These are phyloP conservation scores for Plasmodium ovale DNA, from an alignment of 169 alveolate genomes.

Conservation along the genomic window DNA sequence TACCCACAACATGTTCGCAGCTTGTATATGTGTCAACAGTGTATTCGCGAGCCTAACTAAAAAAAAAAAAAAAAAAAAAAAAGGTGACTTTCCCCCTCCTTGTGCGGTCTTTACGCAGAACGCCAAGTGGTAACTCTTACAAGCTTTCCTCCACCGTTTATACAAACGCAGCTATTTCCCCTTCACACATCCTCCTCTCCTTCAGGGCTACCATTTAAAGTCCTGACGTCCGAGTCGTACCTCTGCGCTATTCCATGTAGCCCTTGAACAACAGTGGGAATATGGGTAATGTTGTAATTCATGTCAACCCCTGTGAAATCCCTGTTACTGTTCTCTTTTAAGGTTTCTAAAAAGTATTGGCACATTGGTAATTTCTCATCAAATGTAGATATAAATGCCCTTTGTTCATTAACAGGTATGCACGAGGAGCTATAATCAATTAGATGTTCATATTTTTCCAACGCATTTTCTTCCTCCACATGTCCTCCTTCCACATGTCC, in stretches of 20 bases:
- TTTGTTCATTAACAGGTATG: slow-evolving; percentile 55
- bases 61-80: no score
- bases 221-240: slow-evolving; percentile 40
- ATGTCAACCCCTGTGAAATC: slow-evolving; percentile 66
- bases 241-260: slow-evolving; percentile 64
- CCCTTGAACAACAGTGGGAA: slow-evolving; percentile 45
- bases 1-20: no score
- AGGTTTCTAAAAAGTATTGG: slow-evolving; percentile 19
- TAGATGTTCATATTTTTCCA: slow-evolving; percentile 38
- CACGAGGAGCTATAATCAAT: slow-evolving; percentile 13
- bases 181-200: not conserved
- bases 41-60: no score
- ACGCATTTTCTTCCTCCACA: not conserved
- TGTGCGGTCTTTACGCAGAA: no score
- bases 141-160: not conserved
- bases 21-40: no score
- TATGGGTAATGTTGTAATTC: slow-evolving; percentile 25
- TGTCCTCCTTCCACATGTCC: not conserved
- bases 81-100: no score
- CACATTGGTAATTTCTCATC: slow-evolving; percentile 66
- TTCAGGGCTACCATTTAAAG: not conserved
- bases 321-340: slow-evolving; percentile 44
- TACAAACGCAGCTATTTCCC: no score
- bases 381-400: slow-evolving; percentile 34
- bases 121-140: no score